phyloP scores from a whole-genome alignment of 2,329 filamentous ascomycete species.

The Colletotrichum orchidophilum region DNA sequence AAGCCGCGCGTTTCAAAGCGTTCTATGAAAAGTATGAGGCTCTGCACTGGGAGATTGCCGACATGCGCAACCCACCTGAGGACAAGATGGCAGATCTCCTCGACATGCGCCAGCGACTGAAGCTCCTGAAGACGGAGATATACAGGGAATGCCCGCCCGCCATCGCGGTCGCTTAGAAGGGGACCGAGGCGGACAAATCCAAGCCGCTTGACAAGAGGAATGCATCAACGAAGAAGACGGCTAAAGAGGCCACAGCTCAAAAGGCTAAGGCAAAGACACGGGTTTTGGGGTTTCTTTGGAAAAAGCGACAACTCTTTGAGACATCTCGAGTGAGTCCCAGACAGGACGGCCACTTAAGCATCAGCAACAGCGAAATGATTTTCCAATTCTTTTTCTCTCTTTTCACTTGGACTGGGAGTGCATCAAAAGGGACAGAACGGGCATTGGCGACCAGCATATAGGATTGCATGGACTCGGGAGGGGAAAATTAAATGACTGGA shows the following conservation, averaged over 20 bases:
- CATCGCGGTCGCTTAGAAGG: constrained; percentile 33
- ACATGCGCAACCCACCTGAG: constrained; percentile 58
- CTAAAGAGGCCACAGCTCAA: constrained; percentile 1
- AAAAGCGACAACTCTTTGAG: constrained; percentile 26
- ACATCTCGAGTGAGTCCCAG: constrained; percentile 25
- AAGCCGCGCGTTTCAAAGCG: constrained; percentile 64
- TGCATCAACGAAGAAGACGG: constrained; percentile 8
- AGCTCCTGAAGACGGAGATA: constrained; percentile 68
- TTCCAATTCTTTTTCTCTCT: not conserved
- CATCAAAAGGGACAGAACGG: constrained; percentile 20
- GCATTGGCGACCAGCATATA: constrained; percentile 27
- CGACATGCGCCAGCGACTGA: constrained; percentile 64
- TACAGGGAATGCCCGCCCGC: constrained; percentile 54
- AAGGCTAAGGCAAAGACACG: not conserved
- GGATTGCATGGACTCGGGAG: constrained; percentile 27
- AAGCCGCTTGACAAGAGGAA: not conserved
- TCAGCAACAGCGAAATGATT: constrained; percentile 34
- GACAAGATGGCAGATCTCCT: constrained; percentile 60
- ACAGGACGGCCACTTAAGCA: constrained; percentile 30
- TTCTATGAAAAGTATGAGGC: constrained; percentile 66
- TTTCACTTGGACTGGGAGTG: constrained; percentile 10
- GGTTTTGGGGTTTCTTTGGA: constrained; percentile 13
- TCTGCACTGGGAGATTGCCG: constrained; percentile 64
- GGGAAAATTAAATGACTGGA: constrained; percentile 11
- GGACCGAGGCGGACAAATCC: not conserved